These are phyloP conservation scores for Yamadazyma kitorensis DNA, from an alignment of 805 yeast species.

Conservation along the genomic window DNA sequence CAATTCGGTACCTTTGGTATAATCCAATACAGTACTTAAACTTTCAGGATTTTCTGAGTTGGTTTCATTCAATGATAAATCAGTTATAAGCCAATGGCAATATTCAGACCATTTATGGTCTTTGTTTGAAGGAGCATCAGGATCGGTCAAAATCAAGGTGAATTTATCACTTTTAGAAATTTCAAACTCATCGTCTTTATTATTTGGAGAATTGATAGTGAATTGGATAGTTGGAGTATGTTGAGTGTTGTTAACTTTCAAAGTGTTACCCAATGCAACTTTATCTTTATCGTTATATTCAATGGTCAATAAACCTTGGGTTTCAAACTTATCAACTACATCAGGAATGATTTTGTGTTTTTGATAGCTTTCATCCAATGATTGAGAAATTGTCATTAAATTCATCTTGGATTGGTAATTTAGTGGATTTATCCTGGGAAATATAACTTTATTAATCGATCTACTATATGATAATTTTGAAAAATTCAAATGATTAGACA, in stretches of 20 bases:
- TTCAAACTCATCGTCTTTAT: constrained; percentile 39
- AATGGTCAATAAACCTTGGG: constrained; percentile 60
- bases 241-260: constrained; percentile 66
- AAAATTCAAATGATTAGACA: too few relatives aligned
- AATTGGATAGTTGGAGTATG: constrained; percentile 63
- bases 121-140: constrained; percentile 84
- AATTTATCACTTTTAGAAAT: constrained; percentile 50
- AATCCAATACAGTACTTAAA: constrained; percentile 32
- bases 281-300: constrained; percentile 54
- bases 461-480: too few relatives aligned
- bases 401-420: constrained; percentile 27
- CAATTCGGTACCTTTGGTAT: constrained; percentile 38
- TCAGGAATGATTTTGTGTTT: constrained; percentile 54
- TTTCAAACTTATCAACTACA: constrained; percentile 45
- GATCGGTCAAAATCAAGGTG: constrained; percentile 82
- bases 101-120: constrained; percentile 89
- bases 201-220: constrained; percentile 49
- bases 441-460: constrained; percentile 3
- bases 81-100: constrained; percentile 68
- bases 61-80: constrained; percentile 39
- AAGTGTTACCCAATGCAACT: constrained; percentile 77
- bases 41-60: constrained; percentile 18
- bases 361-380: constrained; percentile 48
- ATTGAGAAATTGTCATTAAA: constrained; percentile 52
- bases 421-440: constrained; percentile 1